These are phyloP conservation scores for Alternaria burnsii DNA, from an alignment of 2,329 filamentous ascomycete species.

Conservation along the genomic window DNA sequence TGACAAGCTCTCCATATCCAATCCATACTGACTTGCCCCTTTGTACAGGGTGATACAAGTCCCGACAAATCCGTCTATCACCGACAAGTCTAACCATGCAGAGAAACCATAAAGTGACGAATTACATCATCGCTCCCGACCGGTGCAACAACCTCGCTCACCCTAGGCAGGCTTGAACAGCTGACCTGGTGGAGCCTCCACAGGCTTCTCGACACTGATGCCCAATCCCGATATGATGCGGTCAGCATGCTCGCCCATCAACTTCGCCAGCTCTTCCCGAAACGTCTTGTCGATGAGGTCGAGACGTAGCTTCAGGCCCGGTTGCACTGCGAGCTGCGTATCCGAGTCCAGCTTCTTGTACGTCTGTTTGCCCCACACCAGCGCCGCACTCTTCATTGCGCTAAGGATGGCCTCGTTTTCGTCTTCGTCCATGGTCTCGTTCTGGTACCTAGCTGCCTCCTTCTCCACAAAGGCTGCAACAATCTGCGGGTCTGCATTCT, in stretches of 20 bases:
- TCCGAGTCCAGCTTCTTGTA: slow-evolving; percentile 10
- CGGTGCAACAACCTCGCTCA: too few species aligned
- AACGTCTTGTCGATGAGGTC: slow-evolving; percentile 18
- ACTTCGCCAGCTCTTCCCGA: slow-evolving; percentile 10
- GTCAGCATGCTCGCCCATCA: slow-evolving; percentile 11
- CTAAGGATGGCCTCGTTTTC: slow-evolving; percentile 19
- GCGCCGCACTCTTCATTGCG: slow-evolving; percentile 18
- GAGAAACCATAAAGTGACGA: not conserved
- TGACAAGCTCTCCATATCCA: not conserved
- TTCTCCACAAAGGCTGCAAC: slow-evolving; percentile 16
- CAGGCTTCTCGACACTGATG: not conserved
- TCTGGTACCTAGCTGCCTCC: slow-evolving; percentile 8
- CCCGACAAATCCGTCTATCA: not conserved
- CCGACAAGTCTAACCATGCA: not conserved
- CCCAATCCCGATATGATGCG: not conserved
- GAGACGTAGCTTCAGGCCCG: slow-evolving; percentile 26
- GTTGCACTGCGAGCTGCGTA: slow-evolving; percentile 4
- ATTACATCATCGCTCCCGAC: not conserved
- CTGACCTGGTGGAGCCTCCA: not conserved
- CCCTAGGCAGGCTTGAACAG: not conserved
- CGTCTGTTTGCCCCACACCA: slow-evolving; percentile 21
- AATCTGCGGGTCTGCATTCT: slow-evolving; percentile 1
- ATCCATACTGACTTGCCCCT: not conserved
- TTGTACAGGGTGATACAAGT: not conserved
- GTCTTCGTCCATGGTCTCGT: slow-evolving; percentile 20